Base-by-base conservation (phyloP, 1,284 basidiomycete genomes). In the Ustilago esculenta region DNA sequence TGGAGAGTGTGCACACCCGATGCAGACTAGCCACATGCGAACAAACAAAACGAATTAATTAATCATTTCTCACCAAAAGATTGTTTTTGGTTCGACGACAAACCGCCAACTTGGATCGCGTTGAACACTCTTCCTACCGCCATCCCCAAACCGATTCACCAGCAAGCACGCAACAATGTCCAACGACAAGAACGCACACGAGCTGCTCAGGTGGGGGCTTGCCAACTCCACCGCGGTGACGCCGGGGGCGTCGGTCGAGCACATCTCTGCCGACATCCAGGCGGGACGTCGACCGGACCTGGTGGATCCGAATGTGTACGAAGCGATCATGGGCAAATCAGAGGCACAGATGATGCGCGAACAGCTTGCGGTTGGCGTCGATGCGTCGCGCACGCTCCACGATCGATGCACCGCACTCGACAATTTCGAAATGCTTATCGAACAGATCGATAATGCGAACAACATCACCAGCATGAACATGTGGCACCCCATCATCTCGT, bases 361-460 rank as follows among this genome's bases (percentile, higher is more conserved):
- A 49, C 72, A 80, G 52, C 66, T 81, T 20, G 25, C 51, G 0
- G 72, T 66, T 18, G 79, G 77, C 80, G 7, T 66, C 29, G 66
- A 78, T 44, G n/a, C 54, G 10, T 27, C 56, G 8, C 48, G 72
- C 10, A 29, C 54, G 2, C 42, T 63, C 35, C 29, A 59, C 0
- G 77, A 79, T 34, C 68, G 92, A 27, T 84, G 92, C 43, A 84
- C 87, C 17, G 94, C 95, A 0, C 85, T 98, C 73, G 95, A 98
- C 83, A 88, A 98, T 81, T 87, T 98, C 51, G 96, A 98, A 84
- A 93, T 98, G 93, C 85, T 98, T 23, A 87, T 97, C 68, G 94
- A 98, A 82, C 87, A 88, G 41, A 92, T 98, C 55, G 95, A 98
- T 80, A 98, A 98, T 82, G 94, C 95, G 3, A 97, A 94, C 81